Base-by-base conservation (phyloP, 2,329 filamentous ascomycete genomes). In the Ophiostoma sp. region DNA sequence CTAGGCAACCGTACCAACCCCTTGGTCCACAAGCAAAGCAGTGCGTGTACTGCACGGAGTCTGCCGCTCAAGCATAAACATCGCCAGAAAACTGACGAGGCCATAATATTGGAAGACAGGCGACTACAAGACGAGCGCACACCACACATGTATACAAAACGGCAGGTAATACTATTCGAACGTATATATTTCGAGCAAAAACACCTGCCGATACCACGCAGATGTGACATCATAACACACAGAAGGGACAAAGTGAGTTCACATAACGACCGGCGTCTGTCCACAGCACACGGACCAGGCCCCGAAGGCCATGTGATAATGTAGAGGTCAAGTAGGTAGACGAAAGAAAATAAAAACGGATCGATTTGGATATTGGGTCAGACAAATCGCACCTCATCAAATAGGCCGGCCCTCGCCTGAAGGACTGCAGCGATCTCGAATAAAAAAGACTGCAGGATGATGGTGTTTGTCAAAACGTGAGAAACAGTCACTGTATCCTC, bases 391-490 rank as follows among this genome's bases (percentile, higher is more conserved):
- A 94, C 90, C 80, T 95, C 93, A 71, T 91, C 91, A 81, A 95
- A 95, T 66, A 95, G 80, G 15, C 90, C 90, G 31, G 91, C 92
- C 72, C 93, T 86, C 48, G 92, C 90, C 80, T 95, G 92, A 74
- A 94, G 85, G 77, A 95, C 81, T 33, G 92, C 91, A 1, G 92
- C 90, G 72, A 95, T 81, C 81, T 96, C 93, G 69, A 95, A 85
- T 69, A 95, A 82, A 79, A 96, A 96, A 48, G 92, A 92, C 80
- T 96, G 93, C 73, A 94, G 84, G 69, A 95, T 88, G 73, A 95
- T 88, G 55, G 92, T 89, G 80, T 95, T 96, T 6, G 93, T 95
- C 75, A 96, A 83, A 12, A 95, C 84, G 79, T 95, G 93, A 55
- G 91, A 93, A 4, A 96, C 88, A 8, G 91, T 93, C 8, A 90